Conservation (phyloP, 116 monocot genomes). For the Phalaenopsis hybrid region DNA sequence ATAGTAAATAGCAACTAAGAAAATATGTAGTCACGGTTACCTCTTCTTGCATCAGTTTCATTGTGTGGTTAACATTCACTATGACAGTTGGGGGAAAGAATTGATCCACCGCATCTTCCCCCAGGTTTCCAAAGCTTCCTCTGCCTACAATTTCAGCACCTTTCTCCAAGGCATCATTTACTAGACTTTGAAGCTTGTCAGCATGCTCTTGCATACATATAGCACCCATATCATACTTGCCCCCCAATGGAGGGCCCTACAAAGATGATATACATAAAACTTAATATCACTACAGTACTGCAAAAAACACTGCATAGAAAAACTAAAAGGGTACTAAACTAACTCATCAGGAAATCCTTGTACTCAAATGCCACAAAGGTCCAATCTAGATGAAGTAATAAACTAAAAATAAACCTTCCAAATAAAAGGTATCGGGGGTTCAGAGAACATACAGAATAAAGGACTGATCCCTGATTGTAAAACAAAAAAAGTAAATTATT, state of each 20-base stretch:
- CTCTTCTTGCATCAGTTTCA: conserved; percentile 99
- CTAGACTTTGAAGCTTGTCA: conserved; percentile 91
- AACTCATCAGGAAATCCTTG: not conserved
- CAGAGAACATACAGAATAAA: too few species aligned
- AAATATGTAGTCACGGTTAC: conserved; percentile 11
- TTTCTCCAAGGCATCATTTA: conserved; percentile 94
- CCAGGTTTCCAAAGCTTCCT: conserved; percentile 87
- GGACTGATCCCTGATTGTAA: too few species aligned
- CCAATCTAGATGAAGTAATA: too few species aligned
- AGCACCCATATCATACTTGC: conserved; percentile 96
- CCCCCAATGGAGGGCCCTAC: conserved; percentile 81
- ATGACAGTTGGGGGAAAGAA: conserved; percentile 94
- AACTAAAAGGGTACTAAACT: not conserved
- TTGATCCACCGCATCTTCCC: conserved; percentile 94
- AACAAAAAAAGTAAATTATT: too few species aligned
- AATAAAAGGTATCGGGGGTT: too few species aligned
- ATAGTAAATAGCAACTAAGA: not conserved
- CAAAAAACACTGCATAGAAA: not conserved
- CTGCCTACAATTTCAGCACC: conserved; percentile 88
- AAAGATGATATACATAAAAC: not conserved
- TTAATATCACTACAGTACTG: not conserved
- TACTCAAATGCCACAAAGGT: too few species aligned
- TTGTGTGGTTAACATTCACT: conserved; percentile 81
- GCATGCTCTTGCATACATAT: conserved; percentile 96
- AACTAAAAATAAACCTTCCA: too few species aligned